phyloP scores from a whole-genome alignment of 179 eudicot species.

The Corrigiola litoralis region DNA sequence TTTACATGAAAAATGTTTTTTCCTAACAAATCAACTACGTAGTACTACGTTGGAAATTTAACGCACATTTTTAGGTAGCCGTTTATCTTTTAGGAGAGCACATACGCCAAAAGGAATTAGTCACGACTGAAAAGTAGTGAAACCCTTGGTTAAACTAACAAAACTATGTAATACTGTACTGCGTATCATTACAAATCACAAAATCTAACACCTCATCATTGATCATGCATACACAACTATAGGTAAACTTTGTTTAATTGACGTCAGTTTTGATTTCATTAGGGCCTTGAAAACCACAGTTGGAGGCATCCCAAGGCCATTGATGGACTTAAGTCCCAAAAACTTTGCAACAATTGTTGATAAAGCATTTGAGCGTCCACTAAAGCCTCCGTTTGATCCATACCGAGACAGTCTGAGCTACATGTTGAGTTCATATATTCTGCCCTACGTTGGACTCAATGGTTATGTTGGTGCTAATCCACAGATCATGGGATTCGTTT shows the following conservation, averaged over 20 bases:
- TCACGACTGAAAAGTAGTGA: too few species aligned
- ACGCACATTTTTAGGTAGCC: too few species aligned
- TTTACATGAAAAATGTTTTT: too few species aligned
- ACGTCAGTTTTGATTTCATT: background rate
- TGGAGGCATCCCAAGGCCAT: slow-evolving; percentile 67
- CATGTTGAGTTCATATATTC: slow-evolving; percentile 47
- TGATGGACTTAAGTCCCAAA: slow-evolving; percentile 45
- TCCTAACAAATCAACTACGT: too few species aligned
- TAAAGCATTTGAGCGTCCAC: slow-evolving; percentile 42
- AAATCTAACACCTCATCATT: too few species aligned
- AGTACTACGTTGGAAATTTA: too few species aligned
- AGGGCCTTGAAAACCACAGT: slow-evolving; percentile 56
- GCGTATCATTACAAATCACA: too few species aligned
- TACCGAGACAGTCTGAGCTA: slow-evolving; percentile 58
- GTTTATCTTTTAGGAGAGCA: too few species aligned
- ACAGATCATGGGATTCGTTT: slow-evolving; percentile 30
- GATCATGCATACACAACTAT: too few species aligned
- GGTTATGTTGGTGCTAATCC: slow-evolving; percentile 79
- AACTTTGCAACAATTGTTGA: slow-evolving; percentile 46
- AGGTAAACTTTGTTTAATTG: background rate
- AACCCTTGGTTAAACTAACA: too few species aligned
- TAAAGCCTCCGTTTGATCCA: slow-evolving; percentile 73
- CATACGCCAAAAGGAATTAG: too few species aligned
- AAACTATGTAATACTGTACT: too few species aligned
- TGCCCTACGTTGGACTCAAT: slow-evolving; percentile 68